phyloP scores from a whole-genome alignment of 176 grass and related monocot genomes.

The Saccharum officinarum region DNA sequence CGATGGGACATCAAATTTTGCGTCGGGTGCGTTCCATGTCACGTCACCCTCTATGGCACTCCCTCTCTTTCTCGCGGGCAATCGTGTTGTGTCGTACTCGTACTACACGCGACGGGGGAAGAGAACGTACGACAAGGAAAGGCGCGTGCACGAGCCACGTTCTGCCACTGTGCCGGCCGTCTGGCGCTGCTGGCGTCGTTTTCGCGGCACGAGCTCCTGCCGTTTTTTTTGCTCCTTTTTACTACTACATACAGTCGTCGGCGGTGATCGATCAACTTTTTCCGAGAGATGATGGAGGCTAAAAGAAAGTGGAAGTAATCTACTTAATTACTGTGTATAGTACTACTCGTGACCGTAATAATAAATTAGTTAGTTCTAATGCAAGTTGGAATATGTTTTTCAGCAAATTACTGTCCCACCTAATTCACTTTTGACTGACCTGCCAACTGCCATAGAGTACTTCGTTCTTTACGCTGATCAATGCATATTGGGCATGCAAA shows the following conservation, averaged over 20 bases:
- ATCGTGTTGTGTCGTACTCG: neutral
- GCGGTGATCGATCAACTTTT: no score
- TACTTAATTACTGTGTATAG: no score
- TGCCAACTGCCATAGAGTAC: neutral
- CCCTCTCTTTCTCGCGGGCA: neutral
- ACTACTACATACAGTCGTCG: no score
- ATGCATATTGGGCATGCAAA: neutral
- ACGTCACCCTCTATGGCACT: neutral
- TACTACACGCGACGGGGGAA: no score
- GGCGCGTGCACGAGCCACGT: neutral
- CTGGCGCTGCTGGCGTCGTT: neutral
- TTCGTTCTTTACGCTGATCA: neutral
- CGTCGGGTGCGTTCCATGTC: no score
- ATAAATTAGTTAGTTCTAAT: neutral
- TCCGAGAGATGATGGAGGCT: no score
- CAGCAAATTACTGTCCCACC: neutral
- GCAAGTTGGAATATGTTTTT: neutral
- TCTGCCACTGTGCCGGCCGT: neutral
- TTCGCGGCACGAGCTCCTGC: neutral
- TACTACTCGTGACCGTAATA: neutral
- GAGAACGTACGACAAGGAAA: no score
- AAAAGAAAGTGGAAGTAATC: no score
- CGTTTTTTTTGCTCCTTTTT: no score
- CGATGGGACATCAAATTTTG: no score
- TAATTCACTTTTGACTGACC: constrained; percentile 16